Evolutionary conservation across 2,329 filamentous ascomycete species (phyloP).

Genomic region (Diplodia scrobiculata): DNA sequence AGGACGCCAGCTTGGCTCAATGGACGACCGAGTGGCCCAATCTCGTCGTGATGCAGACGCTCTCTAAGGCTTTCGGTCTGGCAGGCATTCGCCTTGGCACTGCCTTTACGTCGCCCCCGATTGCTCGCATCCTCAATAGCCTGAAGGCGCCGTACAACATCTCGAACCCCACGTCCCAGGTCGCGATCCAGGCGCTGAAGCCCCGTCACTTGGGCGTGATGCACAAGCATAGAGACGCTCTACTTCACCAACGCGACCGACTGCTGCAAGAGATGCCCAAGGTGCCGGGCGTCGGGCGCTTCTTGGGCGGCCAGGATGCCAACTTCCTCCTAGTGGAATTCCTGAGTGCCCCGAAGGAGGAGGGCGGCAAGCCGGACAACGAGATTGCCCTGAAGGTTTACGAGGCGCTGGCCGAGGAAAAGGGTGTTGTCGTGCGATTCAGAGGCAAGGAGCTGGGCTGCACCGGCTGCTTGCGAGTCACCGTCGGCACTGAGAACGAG

Average conservation of each 20-base stretch:
- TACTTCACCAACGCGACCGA: slow-evolving; percentile 75
- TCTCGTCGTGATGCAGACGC: slow-evolving; percentile 94
- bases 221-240: slow-evolving; percentile 67
- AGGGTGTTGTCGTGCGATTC: slow-evolving; percentile 90
- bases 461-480: slow-evolving; percentile 83
- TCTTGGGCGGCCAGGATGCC: slow-evolving; percentile 75
- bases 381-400: slow-evolving; percentile 76
- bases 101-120: slow-evolving; percentile 73
- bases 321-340: slow-evolving; percentile 95
- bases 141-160: slow-evolving; percentile 98
- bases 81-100: slow-evolving; percentile 89
- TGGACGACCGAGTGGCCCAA: slow-evolving; percentile 94
- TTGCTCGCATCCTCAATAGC: slow-evolving; percentile 81
- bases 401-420: slow-evolving; percentile 73
- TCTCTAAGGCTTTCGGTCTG: slow-evolving; percentile 96
- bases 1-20: slow-evolving; percentile 78
- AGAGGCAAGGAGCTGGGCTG: slow-evolving; percentile 91
- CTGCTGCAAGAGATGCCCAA: slow-evolving; percentile 71
- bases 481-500: slow-evolving; percentile 85
- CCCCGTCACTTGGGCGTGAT: slow-evolving; percentile 70
- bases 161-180: slow-evolving; percentile 78
- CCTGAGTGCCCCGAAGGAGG: slow-evolving; percentile 60
- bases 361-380: slow-evolving; percentile 74
- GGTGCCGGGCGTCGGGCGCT: slow-evolving; percentile 75
- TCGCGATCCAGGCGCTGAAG: slow-evolving; percentile 74